These are phyloP conservation scores for Acanthamoeba healyi DNA, from an alignment of 208 protist genomes.

Conservation along the genomic window DNA sequence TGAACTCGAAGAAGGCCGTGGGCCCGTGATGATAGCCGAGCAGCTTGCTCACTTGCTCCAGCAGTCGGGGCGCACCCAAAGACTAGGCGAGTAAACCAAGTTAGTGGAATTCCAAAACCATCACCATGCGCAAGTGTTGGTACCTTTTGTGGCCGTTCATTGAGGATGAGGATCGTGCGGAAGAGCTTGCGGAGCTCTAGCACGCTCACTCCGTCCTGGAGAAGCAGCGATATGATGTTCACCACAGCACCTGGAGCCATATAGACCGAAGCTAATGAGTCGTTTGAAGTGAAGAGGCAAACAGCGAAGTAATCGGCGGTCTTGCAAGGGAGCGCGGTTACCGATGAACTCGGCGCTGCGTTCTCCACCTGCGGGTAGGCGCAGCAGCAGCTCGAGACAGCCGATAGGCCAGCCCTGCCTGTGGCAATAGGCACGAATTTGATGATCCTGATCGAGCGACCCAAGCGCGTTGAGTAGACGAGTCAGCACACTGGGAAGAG, in stretches of 20 bases:
- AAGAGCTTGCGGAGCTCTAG: conserved; percentile 50
- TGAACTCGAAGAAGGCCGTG: conserved; percentile 47
- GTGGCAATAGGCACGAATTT: conserved; percentile 55
- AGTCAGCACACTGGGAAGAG: too few species aligned
- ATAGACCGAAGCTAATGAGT: not conserved
- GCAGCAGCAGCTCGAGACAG: conserved; percentile 15
- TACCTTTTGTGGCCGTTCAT: conserved; percentile 29
- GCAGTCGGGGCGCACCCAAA: not conserved
- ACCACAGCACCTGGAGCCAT: not conserved
- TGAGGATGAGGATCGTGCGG: conserved; percentile 39
- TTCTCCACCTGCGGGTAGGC: not conserved
- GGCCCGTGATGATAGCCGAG: conserved; percentile 43
- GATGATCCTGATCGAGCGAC: conserved; percentile 6
- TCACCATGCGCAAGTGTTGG: not conserved
- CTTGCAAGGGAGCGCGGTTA: not conserved
- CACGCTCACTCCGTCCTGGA: conserved; percentile 58
- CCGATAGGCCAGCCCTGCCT: conserved; percentile 41
- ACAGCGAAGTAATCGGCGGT: not conserved
- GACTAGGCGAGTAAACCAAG: not conserved
- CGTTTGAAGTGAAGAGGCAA: not conserved
- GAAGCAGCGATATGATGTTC: conserved; percentile 55
- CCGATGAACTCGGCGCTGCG: conserved; percentile 3
- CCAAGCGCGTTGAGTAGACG: too few species aligned
- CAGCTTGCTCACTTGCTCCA: conserved; percentile 17
- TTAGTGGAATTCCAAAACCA: not conserved